Base-by-base conservation (phyloP, 129 eudicot genomes). In the Flaveria ramosissima region DNA sequence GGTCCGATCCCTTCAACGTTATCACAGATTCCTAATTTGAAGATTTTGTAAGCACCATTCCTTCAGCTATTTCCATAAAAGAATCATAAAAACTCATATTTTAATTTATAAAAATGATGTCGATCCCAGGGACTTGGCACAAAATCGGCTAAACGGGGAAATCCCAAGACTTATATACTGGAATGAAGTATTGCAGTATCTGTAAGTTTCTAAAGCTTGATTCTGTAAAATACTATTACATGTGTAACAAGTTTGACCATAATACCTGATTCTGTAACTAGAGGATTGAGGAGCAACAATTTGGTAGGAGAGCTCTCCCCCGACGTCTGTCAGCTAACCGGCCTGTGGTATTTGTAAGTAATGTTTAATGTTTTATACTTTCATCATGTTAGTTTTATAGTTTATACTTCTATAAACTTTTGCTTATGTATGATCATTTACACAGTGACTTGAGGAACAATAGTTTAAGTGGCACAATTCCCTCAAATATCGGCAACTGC, bases 301-400 rank as follows among this genome's bases (percentile, higher is more conserved):
- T 82, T 95, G 82, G 91, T 76, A 19, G 97, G 99, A 13, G 69
- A 83, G 2, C 86, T 95, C 43, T 95, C 96, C 11, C 89, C 97
- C 1, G 99, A 95, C 52, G 82, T 95, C 83, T 95, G 99, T 84
- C 97, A 95, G 87, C 88, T 95, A 41, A 95, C 94, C 0, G 99
- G 99, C 82, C 75, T 92, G 87, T 95, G 99, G 99, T 95, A 91
- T 84, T 95, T 95, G 99, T 95, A 91, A 89, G 99, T 91, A 42
- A 41, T 26, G 53, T 47, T 17, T 91, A 42, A 41, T 26, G 53
- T 47, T 17, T 27, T 41, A 36, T 10, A 63, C 46, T 66, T 19
- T 27, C 36, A 10, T 61, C 12, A 27, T 43, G 43, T 26, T 21
- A 7, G 20, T 30, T 30, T 30, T 30, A 30, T 30, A 30, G 36